These are phyloP conservation scores for Lentinula sp. DNA, from an alignment of 768 basidiomycete species.

Conservation along the genomic window DNA sequence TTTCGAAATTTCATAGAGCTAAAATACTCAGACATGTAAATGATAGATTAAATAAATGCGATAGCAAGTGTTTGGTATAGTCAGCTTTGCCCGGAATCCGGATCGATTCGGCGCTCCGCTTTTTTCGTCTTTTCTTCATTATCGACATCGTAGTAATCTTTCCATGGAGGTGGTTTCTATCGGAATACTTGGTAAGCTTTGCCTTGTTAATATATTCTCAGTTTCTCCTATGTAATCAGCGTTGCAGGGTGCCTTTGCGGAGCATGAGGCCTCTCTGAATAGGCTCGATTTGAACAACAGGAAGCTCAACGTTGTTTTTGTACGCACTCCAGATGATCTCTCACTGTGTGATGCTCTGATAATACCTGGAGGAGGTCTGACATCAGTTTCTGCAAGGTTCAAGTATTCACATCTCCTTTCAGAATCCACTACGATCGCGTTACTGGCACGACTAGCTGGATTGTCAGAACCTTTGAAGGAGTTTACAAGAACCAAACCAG, in stretches of 20 bases:
- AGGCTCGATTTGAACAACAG: constrained; percentile 37
- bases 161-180: neutral
- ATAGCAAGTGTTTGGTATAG: too few relatives aligned
- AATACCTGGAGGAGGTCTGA: constrained; percentile 85
- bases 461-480: constrained; percentile 74
- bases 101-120: neutral
- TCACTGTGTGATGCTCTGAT: constrained; percentile 75
- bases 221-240: constrained; percentile 38
- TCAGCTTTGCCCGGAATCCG: neutral
- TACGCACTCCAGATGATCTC: constrained; percentile 75
- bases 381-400: neutral
- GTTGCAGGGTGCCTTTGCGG: constrained; percentile 88
- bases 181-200: neutral
- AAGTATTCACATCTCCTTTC: neutral
- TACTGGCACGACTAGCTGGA: constrained; percentile 66
- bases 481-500: constrained; percentile 66
- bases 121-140: neutral
- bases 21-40: neutral
- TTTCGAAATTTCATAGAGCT: neutral
- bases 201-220: neutral
- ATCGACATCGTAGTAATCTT: neutral
- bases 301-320: constrained; percentile 45
- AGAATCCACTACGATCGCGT: constrained; percentile 93
- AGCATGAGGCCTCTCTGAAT: constrained; percentile 73
- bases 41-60: too few relatives aligned